Conservation (phyloP, 768 basidiomycete species). For the Mycena latifolia region DNA sequence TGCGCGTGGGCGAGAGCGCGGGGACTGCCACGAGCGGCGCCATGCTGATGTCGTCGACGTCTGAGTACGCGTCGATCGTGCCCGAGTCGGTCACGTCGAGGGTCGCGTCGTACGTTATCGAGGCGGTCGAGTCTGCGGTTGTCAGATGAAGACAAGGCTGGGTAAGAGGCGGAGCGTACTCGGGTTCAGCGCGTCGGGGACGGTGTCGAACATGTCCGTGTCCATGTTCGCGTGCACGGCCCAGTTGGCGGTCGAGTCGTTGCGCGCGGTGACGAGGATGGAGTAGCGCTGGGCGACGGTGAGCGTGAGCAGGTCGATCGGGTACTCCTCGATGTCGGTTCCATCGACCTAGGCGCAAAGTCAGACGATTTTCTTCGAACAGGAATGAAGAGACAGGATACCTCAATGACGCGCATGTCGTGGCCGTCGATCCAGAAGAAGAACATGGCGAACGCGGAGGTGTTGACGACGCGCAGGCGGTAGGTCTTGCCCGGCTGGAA, state of each 20-base stretch:
- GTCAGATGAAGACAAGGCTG: background rate
- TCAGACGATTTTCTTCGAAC: background rate
- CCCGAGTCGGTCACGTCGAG: conserved; percentile 66
- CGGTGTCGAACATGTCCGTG: conserved; percentile 86
- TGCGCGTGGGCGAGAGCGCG: conserved; percentile 64
- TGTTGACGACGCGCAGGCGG: conserved; percentile 89
- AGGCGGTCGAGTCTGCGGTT: conserved; percentile 80
- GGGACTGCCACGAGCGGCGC: conserved; percentile 70
- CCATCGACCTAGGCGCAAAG: conserved; percentile 40
- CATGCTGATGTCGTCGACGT: conserved; percentile 75
- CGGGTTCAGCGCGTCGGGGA: conserved; percentile 79
- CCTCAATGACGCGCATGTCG: conserved; percentile 86
- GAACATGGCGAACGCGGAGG: conserved; percentile 78
- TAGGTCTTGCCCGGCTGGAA: conserved; percentile 94
- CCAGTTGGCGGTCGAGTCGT: conserved; percentile 89
- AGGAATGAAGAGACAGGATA: conserved; percentile 50
- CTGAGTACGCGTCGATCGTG: conserved; percentile 66
- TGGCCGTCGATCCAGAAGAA: conserved; percentile 94
- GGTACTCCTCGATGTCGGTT: conserved; percentile 83
- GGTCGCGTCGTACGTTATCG: conserved; percentile 77
- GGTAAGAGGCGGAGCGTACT: conserved; percentile 55
- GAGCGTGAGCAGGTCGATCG: conserved; percentile 78
- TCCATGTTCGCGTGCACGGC: conserved; percentile 94
- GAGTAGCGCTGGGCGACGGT: conserved; percentile 95
- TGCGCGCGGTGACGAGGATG: conserved; percentile 90